A percentile compares a stretch with the other conserved stretches of the same genome.
These are phyloP conservation scores for Amphibolis antarctica DNA, from an alignment of 106 monocot species.

Conservation along the genomic window DNA sequence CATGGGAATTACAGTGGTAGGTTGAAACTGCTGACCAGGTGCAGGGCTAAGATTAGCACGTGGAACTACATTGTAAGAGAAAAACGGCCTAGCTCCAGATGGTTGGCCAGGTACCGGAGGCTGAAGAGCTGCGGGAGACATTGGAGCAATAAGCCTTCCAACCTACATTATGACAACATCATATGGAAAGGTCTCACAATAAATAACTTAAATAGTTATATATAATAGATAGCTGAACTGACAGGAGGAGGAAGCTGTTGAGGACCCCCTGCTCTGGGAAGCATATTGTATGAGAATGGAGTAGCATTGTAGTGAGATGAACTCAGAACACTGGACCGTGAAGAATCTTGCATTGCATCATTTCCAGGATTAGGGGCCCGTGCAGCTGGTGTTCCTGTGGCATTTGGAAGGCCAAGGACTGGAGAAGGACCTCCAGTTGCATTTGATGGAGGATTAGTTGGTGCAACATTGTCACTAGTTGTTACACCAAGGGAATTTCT, in stretches of 20 bases:
- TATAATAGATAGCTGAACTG: constrained; percentile 11
- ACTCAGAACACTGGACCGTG: constrained; percentile 24
- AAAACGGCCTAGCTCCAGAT: constrained; percentile 57
- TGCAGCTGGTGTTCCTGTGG: constrained; percentile 18
- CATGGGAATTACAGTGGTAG: constrained; percentile 56
- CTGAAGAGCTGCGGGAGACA: constrained; percentile 72
- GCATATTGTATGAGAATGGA: constrained; percentile 40
- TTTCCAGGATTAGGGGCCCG: constrained; percentile 18
- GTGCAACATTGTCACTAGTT: constrained; percentile 2
- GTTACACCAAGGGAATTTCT: constrained; percentile 18
- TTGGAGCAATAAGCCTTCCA: constrained; percentile 32
- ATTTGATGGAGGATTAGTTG: constrained; percentile 16
- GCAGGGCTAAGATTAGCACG: constrained; percentile 38
- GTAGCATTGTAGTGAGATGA: constrained; percentile 34
- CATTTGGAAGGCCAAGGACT: constrained; percentile 6
- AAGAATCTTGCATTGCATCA: constrained; percentile 28
- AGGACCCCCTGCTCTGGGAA: constrained; percentile 31
- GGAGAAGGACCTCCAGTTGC: constrained; percentile 13
- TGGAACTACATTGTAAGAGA: constrained; percentile 63
- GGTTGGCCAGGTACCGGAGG: constrained; percentile 77
- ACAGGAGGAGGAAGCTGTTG: constrained; percentile 36
- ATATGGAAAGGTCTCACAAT: not conserved
- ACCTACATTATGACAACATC: constrained; percentile 25
- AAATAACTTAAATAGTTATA: not conserved
- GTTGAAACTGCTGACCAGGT: constrained; percentile 90